Evolutionary conservation across 768 basidiomycete species (phyloP).

Genomic region (Lactarius deliciosus): DNA sequence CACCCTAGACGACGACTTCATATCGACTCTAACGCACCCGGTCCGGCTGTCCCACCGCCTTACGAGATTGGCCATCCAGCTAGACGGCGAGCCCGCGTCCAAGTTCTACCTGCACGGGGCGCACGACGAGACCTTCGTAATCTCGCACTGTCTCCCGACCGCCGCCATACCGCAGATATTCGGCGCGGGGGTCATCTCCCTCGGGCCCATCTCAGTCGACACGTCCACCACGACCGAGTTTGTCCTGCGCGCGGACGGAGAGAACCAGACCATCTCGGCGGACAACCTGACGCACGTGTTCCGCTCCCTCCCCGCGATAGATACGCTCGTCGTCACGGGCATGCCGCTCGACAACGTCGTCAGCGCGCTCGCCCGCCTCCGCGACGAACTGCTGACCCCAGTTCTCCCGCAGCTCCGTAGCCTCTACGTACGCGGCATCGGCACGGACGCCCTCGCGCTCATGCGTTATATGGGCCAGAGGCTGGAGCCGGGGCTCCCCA

Average conservation of each 20-base stretch:
- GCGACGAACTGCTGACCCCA: slow-evolving; percentile 10
- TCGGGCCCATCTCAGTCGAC: slow-evolving; percentile 2
- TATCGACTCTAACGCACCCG: not conserved
- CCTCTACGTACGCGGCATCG: slow-evolving; percentile 16
- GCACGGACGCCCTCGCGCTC: slow-evolving; percentile 13
- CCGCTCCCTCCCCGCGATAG: slow-evolving; percentile 9
- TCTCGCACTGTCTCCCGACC: slow-evolving; percentile 17
- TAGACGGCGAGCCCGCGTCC: slow-evolving; percentile 19
- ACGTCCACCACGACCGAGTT: slow-evolving; percentile 14
- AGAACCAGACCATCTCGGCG: slow-evolving; percentile 11
- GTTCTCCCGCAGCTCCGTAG: slow-evolving; percentile 4
- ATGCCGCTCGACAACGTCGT: slow-evolving; percentile 18
- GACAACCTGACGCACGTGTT: slow-evolving; percentile 15
- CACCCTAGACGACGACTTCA: slow-evolving; percentile 15
- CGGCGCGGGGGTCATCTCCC: not conserved
- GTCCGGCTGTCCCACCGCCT: slow-evolving; percentile 5
- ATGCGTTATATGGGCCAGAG: slow-evolving; percentile 18
- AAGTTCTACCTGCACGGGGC: slow-evolving; percentile 20
- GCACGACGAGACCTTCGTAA: slow-evolving; percentile 9
- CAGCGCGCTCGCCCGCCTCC: slow-evolving; percentile 6
- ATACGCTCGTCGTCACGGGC: slow-evolving; percentile 20
- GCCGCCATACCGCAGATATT: slow-evolving; percentile 11
- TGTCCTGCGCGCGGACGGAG: slow-evolving; percentile 14
- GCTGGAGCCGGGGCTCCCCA: slow-evolving; percentile 11
- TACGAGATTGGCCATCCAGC: slow-evolving; percentile 11